phyloP scores from a whole-genome alignment of 179 eudicot species.

The Gypsophila paniculata region DNA sequence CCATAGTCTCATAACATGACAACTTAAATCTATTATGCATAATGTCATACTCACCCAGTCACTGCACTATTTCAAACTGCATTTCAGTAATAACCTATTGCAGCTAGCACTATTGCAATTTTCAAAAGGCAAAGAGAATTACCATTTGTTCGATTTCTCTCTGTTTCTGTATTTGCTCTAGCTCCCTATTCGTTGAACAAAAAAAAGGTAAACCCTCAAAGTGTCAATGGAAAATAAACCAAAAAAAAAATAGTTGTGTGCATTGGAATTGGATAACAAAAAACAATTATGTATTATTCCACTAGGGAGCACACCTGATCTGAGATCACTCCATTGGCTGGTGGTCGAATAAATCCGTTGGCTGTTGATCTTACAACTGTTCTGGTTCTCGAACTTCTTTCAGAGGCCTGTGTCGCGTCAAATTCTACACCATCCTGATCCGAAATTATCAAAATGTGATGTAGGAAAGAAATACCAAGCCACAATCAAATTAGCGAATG shows the following conservation, averaged over 20 bases:
- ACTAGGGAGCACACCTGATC: conserved; percentile 57
- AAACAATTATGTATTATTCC: neutral
- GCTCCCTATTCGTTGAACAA: conserved; percentile 31
- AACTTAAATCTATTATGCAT: neutral
- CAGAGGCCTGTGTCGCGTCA: conserved; percentile 54
- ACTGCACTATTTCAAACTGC: neutral
- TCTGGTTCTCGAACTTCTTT: conserved; percentile 69
- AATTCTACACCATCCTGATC: conserved; percentile 58
- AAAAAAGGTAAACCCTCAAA: neutral
- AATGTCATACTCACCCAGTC: neutral
- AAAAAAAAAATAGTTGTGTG: neutral
- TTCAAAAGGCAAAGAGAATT: conserved; percentile 14
- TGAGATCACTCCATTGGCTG: conserved; percentile 60
- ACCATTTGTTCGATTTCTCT: conserved; percentile 41
- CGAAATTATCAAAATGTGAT: conserved; percentile 14
- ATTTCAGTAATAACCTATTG: neutral
- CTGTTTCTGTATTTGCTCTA: conserved; percentile 35
- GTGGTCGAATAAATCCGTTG: conserved; percentile 38
- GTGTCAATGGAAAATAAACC: neutral
- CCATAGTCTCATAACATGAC: neutral
- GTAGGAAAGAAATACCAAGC: conserved; percentile 1
- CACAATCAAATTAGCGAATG: neutral
- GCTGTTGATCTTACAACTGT: conserved; percentile 50
- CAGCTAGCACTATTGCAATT: neutral
- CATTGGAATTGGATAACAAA: neutral